phyloP scores from a whole-genome alignment of 345 rosid genomes.

The Geranium rotundifolium region DNA sequence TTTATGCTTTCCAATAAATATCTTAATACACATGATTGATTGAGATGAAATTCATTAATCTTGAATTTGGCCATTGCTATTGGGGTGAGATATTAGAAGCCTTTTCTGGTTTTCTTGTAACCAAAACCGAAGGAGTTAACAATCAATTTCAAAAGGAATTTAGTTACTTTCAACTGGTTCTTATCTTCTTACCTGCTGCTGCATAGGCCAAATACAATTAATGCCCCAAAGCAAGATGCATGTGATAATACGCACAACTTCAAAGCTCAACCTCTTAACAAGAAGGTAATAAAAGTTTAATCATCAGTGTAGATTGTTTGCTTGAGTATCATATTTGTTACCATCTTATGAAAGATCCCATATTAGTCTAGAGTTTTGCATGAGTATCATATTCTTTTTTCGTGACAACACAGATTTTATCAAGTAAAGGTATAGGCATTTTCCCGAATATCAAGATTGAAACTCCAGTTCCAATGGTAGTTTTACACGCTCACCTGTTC shows the following conservation, averaged over 20 bases:
- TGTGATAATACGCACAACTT: slow-evolving; percentile 25
- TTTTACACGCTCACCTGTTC: slow-evolving; percentile 1
- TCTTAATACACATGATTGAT: not conserved
- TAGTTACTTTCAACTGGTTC: not conserved
- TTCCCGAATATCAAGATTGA: slow-evolving; percentile 61
- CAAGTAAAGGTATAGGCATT: slow-evolving; percentile 69
- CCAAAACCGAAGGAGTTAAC: not conserved
- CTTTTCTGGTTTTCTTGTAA: not conserved
- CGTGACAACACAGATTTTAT: slow-evolving; percentile 39
- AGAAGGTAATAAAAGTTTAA: slow-evolving; percentile 41
- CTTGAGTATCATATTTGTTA: slow-evolving; percentile 2
- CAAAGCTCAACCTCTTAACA: slow-evolving; percentile 57
- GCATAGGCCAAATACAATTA: slow-evolving; percentile 1
- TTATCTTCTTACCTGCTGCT: slow-evolving; percentile 8
- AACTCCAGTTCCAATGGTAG: slow-evolving; percentile 68
- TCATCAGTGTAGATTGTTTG: slow-evolving; percentile 4
- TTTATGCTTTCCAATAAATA: not conserved
- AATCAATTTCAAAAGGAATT: not conserved
- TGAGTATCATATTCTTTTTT: slow-evolving; percentile 1
- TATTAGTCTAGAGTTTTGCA: no score
- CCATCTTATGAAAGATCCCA: not conserved
- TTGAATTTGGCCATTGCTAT: not conserved
- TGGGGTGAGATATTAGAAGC: not conserved
- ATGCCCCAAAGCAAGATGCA: slow-evolving; percentile 27
- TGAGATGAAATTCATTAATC: not conserved